These are phyloP conservation scores for Mycena polygramma DNA, from an alignment of 768 basidiomycete species.

Conservation along the genomic window DNA sequence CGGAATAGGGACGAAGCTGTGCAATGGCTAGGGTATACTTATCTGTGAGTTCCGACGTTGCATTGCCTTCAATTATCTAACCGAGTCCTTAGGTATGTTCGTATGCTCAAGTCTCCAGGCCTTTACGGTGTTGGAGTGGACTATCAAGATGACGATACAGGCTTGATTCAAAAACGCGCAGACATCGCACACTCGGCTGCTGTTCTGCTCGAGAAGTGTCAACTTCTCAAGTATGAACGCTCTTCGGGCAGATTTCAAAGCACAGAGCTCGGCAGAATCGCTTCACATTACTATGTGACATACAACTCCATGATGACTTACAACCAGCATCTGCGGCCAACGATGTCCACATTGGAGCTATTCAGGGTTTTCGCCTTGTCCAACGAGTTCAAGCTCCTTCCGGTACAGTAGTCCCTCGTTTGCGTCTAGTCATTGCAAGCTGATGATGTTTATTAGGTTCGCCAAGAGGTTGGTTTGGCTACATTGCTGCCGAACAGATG, in stretches of 20 bases:
- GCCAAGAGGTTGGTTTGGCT: conserved; percentile 64
- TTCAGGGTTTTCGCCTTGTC: conserved; percentile 96
- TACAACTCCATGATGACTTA: conserved; percentile 97
- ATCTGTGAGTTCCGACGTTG: conserved; percentile 63
- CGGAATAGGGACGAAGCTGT: conserved; percentile 97
- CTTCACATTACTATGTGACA: conserved; percentile 95
- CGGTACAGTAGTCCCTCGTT: conserved; percentile 56
- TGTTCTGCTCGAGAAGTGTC: conserved; percentile 92
- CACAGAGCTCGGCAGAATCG: conserved; percentile 94
- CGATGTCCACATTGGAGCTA: conserved; percentile 90
- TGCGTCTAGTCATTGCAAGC: conserved; percentile 7
- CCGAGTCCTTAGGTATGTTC: conserved; percentile 78
- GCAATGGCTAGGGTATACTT: conserved; percentile 97
- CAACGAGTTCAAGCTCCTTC: conserved; percentile 95
- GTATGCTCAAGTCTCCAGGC: conserved; percentile 91
- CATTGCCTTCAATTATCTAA: conserved; percentile 19
- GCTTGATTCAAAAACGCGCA: conserved; percentile 91
- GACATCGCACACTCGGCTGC: conserved; percentile 96
- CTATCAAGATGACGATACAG: conserved; percentile 88
- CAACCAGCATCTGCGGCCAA: conserved; percentile 91
- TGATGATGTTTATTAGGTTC: conserved; percentile 59
- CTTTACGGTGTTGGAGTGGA: conserved; percentile 91
- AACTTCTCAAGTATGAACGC: conserved; percentile 94
- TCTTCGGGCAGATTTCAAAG: conserved; percentile 89
- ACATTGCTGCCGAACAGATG: conserved; percentile 20